These are phyloP conservation scores for Warburgia ugandensis DNA, from an alignment of 164 flowering plant species.

Conservation along the genomic window DNA sequence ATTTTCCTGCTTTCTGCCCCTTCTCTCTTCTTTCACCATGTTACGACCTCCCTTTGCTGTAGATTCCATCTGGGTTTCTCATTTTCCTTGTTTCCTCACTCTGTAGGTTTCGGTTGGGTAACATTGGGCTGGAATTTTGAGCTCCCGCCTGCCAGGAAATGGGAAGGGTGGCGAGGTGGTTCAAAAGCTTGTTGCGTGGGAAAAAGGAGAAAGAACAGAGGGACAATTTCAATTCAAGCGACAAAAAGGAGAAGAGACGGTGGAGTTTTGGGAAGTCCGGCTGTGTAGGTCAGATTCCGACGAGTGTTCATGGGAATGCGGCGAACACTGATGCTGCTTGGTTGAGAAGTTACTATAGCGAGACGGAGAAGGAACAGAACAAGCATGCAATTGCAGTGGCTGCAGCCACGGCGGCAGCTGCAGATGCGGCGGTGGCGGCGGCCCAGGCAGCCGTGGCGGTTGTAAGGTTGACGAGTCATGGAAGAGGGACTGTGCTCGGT, in stretches of 20 bases:
- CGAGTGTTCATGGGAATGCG: constrained; percentile 1
- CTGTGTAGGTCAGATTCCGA: constrained; percentile 14
- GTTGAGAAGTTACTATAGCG: constrained; percentile 44
- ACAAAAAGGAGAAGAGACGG: constrained; percentile 46
- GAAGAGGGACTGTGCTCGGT: constrained; percentile 52
- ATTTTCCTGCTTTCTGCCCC: not conserved
- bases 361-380: constrained; percentile 60
- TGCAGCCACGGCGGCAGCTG: constrained; percentile 93
- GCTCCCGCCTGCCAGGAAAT: constrained; percentile 22
- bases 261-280: constrained; percentile 61
- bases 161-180: constrained; percentile 81
- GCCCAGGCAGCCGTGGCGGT: constrained; percentile 90
- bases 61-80: constrained; percentile 8
- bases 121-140: not conserved
- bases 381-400: constrained; percentile 97
- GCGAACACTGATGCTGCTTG: constrained; percentile 19
- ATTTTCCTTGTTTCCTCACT: no score
- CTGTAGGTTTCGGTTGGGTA: not conserved
- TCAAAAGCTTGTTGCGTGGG: constrained; percentile 53
- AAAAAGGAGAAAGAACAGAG: constrained; percentile 49
- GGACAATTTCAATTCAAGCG: constrained; percentile 21
- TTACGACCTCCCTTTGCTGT: no score
- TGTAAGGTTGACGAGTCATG: constrained; percentile 75
- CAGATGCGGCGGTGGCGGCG: constrained; percentile 91
- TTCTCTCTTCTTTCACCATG: not conserved